phyloP scores from a whole-genome alignment of 139 green algal species.

The Chlorokybus atmophyticus region DNA sequence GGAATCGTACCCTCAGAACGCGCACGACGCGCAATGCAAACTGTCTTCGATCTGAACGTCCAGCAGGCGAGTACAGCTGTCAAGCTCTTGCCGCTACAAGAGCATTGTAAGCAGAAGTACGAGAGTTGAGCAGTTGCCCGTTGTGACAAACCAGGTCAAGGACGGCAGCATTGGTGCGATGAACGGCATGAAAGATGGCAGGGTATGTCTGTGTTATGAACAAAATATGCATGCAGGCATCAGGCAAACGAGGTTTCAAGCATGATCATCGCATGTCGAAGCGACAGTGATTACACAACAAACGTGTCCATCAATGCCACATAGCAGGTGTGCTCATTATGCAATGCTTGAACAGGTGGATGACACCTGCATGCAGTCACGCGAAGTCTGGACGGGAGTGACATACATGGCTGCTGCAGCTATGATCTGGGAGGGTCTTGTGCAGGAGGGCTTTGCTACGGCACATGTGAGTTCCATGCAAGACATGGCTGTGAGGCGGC shows the following conservation, averaged over 20 bases:
- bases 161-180: slow-evolving; percentile 22
- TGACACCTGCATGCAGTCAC: slow-evolving; percentile 26
- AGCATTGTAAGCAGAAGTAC: too few species aligned
- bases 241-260: too few species aligned
- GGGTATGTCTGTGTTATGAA: not conserved
- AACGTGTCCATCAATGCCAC: too few species aligned
- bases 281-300: too few species aligned
- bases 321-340: too few species aligned
- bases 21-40: slow-evolving; percentile 11
- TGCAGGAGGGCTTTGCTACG: not conserved
- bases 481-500: too few species aligned
- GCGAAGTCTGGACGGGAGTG: slow-evolving; percentile 31
- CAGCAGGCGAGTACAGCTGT: not conserved
- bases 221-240: too few species aligned
- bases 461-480: not conserved
- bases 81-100: slow-evolving; percentile 15
- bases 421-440: slow-evolving; percentile 22
- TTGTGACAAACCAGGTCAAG: too few species aligned
- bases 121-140: too few species aligned
- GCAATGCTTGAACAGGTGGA: slow-evolving; percentile 17
- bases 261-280: too few species aligned
- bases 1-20: slow-evolving; percentile 12
- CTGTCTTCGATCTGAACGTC: slow-evolving; percentile 21
- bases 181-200: slow-evolving; percentile 23
- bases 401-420: slow-evolving; percentile 22